Evolutionary conservation across 768 basidiomycete genomes (phyloP), one percentile per base, ranked within the genome.

Genomic region (Sarcomyxa edulis): DNA sequence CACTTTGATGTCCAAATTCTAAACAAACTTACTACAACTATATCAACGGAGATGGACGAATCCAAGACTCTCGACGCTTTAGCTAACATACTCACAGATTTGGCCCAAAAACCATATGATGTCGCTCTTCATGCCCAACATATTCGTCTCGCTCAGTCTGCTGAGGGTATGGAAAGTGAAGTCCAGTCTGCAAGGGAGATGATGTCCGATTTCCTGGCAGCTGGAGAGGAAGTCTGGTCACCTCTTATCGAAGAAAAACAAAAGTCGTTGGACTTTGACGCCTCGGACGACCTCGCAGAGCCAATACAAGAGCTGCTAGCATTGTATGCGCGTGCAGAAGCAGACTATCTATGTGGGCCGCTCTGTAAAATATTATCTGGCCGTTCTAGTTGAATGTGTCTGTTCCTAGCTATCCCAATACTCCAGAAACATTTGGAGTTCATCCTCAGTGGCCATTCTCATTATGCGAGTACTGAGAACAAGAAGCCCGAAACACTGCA

Each of bases 321-420:
- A 11, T 49, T 84, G 26, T 91, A 81, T 54, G 60, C 65, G 26
- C 71, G 70, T 24, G 88, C 90, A 15, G 83, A 83, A 49, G 60
- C 55, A 7, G 90, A 92, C 50, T 91, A 90, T 56, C 56, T 91
- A 24, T 91, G 90, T 91, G 56, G 52, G 87, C 70, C 40, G 21
- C 31, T 35, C n/a, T 23, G 14, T 33, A 38, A 6, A n/a, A 21
- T 39, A 25, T 38, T 26, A 15, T 28, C 27, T 29, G 20, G 40
- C 35, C 21, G 18, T 47, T 22, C 33, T 49, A 21, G 50, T 41
- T 36, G 54, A 39, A 54, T 42, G 34, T 40, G 26, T 39, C 11
- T 14, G 9, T 36, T 42, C 48, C 37, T 55, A 91, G 88, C 87
- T n/a, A 81, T 92, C 24, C 73, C 82, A 1, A 60, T 91, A 32